Evolutionary conservation across 768 basidiomycete species (phyloP).

Genomic region (Boletus edulis): DNA sequence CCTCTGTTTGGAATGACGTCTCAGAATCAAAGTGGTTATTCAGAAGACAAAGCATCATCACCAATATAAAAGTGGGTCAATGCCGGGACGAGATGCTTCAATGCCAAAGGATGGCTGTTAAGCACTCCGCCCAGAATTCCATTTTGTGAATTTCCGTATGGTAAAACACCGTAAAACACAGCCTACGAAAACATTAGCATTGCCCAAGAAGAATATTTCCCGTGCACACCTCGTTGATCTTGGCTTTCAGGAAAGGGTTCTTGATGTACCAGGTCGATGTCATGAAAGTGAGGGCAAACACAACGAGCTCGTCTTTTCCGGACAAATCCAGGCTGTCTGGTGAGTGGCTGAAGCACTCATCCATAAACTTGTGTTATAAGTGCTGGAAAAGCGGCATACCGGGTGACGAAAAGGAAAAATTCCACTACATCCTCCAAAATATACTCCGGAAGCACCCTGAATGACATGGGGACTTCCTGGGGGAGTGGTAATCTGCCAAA

Average conservation of each 20-base stretch:
- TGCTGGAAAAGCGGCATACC: slow-evolving; percentile 44
- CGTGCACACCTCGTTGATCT: slow-evolving; percentile 80
- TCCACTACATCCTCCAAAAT: slow-evolving; percentile 92
- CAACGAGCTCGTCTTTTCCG: slow-evolving; percentile 83
- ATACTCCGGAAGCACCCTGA: slow-evolving; percentile 90
- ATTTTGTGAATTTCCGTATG: slow-evolving; percentile 59
- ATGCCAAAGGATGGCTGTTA: slow-evolving; percentile 79
- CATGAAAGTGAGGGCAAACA: slow-evolving; percentile 88
- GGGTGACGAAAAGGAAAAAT: slow-evolving; percentile 78
- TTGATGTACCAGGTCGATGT: slow-evolving; percentile 97
- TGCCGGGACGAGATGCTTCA: slow-evolving; percentile 87
- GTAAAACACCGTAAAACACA: slow-evolving; percentile 69
- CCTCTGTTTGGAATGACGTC: slow-evolving; percentile 53
- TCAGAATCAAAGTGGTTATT: neutral
- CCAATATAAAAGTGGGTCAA: slow-evolving; percentile 95
- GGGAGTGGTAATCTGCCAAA: slow-evolving; percentile 77
- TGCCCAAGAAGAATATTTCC: neutral
- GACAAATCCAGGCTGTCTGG: slow-evolving; percentile 82
- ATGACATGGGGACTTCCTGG: slow-evolving; percentile 77
- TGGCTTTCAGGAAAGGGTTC: slow-evolving; percentile 96
- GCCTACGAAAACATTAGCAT: slow-evolving; percentile 42
- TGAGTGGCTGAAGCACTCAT: slow-evolving; percentile 41
- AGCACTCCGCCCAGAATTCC: slow-evolving; percentile 82
- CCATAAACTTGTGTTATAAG: neutral
- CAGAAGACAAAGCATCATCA: slow-evolving; percentile 32